A percentile compares a stretch with the other conserved stretches of the same genome.
These are phyloP conservation scores for Talaromyces sp. DNA, from an alignment of 2,329 filamentous ascomycete genomes.

Conservation along the genomic window DNA sequence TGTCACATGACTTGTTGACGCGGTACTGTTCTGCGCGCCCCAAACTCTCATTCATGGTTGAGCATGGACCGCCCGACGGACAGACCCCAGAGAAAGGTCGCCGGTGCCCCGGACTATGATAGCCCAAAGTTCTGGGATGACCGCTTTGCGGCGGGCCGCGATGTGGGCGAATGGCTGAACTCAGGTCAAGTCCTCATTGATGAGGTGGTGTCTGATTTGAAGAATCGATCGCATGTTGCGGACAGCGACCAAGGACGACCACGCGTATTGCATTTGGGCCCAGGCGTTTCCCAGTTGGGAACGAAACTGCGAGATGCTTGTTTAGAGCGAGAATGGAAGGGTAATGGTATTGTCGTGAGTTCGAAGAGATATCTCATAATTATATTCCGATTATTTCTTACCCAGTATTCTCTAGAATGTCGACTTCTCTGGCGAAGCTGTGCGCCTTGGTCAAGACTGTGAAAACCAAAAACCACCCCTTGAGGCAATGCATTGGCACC, in stretches of 20 bases:
- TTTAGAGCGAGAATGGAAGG: constrained; percentile 28
- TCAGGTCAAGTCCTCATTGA: constrained; percentile 36
- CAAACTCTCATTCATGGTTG: background rate
- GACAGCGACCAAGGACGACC: constrained; percentile 10
- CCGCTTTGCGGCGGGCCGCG: constrained; percentile 38
- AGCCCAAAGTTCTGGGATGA: constrained; percentile 36
- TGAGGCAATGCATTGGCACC: constrained; percentile 37
- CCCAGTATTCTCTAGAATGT: constrained; percentile 31
- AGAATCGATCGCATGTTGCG: constrained; percentile 10
- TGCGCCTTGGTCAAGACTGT: constrained; percentile 33
- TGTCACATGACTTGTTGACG: constrained; percentile 9
- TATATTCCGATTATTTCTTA: background rate
- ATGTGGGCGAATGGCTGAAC: constrained; percentile 44
- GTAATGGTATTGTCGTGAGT: constrained; percentile 37
- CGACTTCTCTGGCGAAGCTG: constrained; percentile 41
- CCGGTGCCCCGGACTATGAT: constrained; percentile 39
- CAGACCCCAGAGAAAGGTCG: constrained; percentile 22
- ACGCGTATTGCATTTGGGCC: constrained; percentile 37
- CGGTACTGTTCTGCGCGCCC: no score
- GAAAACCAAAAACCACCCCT: constrained; percentile 23
- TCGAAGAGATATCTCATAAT: background rate
- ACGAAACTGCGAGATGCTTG: constrained; percentile 33
- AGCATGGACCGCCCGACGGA: constrained; percentile 21
- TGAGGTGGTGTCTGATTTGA: constrained; percentile 28
- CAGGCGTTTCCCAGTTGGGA: constrained; percentile 38